Evolutionary conservation across 352 stramenopile species (phyloP), one percentile per base, ranked within the genome.

Genomic region (Chloridella minuta): DNA sequence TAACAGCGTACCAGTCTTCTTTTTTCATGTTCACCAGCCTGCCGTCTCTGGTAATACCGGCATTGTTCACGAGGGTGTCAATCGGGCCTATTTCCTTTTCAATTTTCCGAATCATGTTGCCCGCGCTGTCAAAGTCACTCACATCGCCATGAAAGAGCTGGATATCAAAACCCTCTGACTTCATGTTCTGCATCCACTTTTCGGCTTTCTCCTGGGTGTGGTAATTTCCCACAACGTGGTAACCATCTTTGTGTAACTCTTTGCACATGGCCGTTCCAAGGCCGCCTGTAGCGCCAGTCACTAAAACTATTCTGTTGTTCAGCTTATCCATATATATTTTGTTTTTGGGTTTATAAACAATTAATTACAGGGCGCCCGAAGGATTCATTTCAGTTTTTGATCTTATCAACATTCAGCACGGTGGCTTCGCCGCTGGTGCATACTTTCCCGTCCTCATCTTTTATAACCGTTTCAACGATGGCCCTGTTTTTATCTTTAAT

Each of bases 161-260:
- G 10, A 66, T 66, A n/a, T 66, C 40, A 66, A 66, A 66, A 66
- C 40, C 40, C n/a, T 66, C 40, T 66, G 40, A 10, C n/a, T 66
- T 66, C 40, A 66, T 66, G 40, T n/a, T 66, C n/a, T 66, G 40
- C 40, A 66, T 66, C 40, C 40, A 66, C n/a, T 66, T 66, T 10
- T 66, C 40, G 10, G 40, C 40, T n/a, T 66, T 66, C n/a, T 66
- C 40, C 40, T 66, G 10, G 40, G 40, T 66, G n/a, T 66, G 40
- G n/a, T 66, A 66, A 66, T 66, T 66, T 66, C 40, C 40, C 10
- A 66, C 40, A 10, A 66, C 40, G n/a, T 66, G 40, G n/a, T 66
- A 66, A 66, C 40, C 40, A 66, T 66, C 40, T 66, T 66, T 66
- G n/a, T 66, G n/a, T 66, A 66, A 66, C n/a, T 66, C 40, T 66